phyloP scores from a whole-genome alignment of 768 basidiomycete species.

The Sistotremastrum niveocremeum region DNA sequence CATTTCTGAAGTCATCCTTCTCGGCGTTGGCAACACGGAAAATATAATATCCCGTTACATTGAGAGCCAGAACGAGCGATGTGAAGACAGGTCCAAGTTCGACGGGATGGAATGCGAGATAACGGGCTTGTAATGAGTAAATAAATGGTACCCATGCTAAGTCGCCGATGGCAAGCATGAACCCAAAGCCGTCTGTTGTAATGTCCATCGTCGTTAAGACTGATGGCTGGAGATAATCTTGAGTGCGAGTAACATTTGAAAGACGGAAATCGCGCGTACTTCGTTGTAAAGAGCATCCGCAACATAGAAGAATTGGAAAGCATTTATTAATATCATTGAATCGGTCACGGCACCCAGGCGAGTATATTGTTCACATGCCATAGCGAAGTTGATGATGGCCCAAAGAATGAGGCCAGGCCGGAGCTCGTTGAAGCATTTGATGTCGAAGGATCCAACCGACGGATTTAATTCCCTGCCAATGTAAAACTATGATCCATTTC shows the following conservation, averaged over 20 bases:
- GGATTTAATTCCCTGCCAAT: conserved; percentile 96
- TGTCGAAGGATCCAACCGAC: conserved; percentile 58
- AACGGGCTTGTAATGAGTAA: conserved; percentile 88
- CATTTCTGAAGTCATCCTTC: conserved; percentile 92
- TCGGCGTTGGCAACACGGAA: conserved; percentile 83
- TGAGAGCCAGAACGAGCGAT: conserved; percentile 44
- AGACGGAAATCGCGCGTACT: conserved; percentile 26
- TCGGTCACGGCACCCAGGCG: conserved; percentile 75
- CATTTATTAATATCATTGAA: conserved; percentile 80
- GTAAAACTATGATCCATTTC: conserved; percentile 48
- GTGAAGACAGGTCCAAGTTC: conserved; percentile 56
- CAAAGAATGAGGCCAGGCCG: conserved; percentile 87
- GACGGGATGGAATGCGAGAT: conserved; percentile 78
- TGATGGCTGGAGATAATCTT: conserved; percentile 41
- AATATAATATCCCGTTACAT: conserved; percentile 75
- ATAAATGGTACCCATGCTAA: conserved; percentile 90
- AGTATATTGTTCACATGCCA: conserved; percentile 81
- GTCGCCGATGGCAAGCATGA: conserved; percentile 93
- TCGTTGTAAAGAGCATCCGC: conserved; percentile 83
- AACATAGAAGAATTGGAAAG: conserved; percentile 82
- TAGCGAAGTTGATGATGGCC: conserved; percentile 79
- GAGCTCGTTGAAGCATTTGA: conserved; percentile 78
- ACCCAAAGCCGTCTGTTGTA: conserved; percentile 93
- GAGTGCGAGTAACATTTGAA: conserved; percentile 3
- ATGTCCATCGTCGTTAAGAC: conserved; percentile 97